Base-by-base conservation (phyloP, 2,329 filamentous ascomycete species). In the Cytospora piceae region DNA sequence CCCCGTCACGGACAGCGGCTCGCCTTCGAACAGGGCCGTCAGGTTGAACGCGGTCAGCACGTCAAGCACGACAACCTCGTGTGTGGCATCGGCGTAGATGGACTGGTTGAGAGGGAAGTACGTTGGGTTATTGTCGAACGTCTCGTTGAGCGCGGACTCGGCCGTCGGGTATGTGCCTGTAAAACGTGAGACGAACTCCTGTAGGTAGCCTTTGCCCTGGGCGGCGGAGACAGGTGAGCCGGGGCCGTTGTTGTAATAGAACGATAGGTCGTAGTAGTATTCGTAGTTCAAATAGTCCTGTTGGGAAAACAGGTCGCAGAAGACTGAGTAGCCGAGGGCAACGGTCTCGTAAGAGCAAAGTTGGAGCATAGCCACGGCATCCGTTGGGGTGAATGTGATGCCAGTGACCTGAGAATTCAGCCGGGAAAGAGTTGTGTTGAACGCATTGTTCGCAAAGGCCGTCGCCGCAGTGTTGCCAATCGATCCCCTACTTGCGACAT, bases 71-170 rank as follows among this genome's bases (percentile, higher is more conserved):
- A 75, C 74, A 11, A 80, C 78, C 68, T 81, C 78, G 67, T 80
- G 79, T 7, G 78, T 80, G 17, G 79, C 78, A 58, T 80, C 75
- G 22, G 75, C 75, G 58, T 77, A 80, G 62, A 80, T 79, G 52
- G 75, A 77, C 69, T 81, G 78, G 63, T 77, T 74, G 11, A 80
- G 74, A 1, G 78, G 78, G 69, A 80, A 81, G 71, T 74, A 80
- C 1, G 77, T 80, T 1, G 73, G 71, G 15, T 73, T 74, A 68
- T 78, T 77, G 70, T 80, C 79, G 51, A 75, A 79, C 0, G 72
- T 75, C 64, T 70, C 56, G 69, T 76, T 74, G 24, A 75, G 69
- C 4, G 73, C 70, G 5, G 74, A 76, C 51, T 66, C 66, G 29
- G 69, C 64, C n/a, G 71, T 56, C 6, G 74, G 74, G 57, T 73